Evolutionary conservation across 2,329 filamentous ascomycete genomes (phyloP).

Genomic region (Truncatella angustata): DNA sequence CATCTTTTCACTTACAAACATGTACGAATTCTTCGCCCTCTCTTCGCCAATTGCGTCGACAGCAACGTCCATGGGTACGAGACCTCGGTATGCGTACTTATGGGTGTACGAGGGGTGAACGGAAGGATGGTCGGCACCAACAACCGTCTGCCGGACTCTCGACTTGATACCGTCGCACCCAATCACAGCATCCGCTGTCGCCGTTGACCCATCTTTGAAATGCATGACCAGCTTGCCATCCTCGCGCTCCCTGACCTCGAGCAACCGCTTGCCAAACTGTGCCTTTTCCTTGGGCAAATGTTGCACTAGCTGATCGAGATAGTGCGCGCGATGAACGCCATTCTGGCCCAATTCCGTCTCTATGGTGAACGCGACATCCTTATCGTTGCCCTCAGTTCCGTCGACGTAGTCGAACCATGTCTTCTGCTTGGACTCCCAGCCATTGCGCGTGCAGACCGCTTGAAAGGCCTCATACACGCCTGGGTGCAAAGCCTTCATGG

Average conservation of each 20-base stretch:
- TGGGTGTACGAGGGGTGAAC: conserved; percentile 31
- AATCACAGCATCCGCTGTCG: conserved; percentile 42
- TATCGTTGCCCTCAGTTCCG: conserved; percentile 3
- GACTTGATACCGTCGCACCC: conserved; percentile 67
- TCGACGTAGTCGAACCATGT: conserved; percentile 13
- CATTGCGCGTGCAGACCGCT: conserved; percentile 9
- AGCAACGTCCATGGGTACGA: conserved; percentile 50
- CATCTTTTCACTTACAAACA: conserved; percentile 12
- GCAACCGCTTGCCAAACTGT: conserved; percentile 33
- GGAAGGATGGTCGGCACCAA: conserved; percentile 35
- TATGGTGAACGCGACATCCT: conserved; percentile 1
- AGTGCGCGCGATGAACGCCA: conserved; percentile 35
- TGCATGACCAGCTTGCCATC: conserved; percentile 19
- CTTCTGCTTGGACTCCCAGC: conserved; percentile 8
- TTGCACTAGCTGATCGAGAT: conserved; percentile 37
- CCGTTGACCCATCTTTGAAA: conserved; percentile 39
- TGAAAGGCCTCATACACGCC: conserved; percentile 24
- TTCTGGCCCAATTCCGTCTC: conserved; percentile 11
- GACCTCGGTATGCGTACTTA: conserved; percentile 47
- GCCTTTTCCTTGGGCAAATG: conserved; percentile 32
- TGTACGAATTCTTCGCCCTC: conserved; percentile 26
- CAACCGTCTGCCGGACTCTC: conserved; percentile 47
- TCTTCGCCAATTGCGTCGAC: conserved; percentile 44
- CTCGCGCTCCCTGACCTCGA: conserved; percentile 24
- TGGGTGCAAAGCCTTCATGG: conserved; percentile 28